phyloP scores from a whole-genome alignment of 257 asterid species.

The Gentiana straminea region DNA sequence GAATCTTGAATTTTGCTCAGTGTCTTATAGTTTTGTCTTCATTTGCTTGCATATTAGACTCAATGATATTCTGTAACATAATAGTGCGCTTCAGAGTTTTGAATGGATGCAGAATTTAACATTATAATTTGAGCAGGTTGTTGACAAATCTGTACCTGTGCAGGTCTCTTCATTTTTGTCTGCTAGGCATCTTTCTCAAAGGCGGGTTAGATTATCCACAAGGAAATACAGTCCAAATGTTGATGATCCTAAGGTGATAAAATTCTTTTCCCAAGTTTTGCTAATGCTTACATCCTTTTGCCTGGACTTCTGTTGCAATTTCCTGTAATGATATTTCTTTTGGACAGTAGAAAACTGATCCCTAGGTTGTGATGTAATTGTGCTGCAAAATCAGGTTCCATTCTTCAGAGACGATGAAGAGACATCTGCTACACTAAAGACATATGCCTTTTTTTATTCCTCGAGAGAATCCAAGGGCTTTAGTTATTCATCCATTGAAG shows the following conservation, averaged over 20 bases:
- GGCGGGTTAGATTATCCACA: slow-evolving; percentile 71
- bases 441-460: slow-evolving; percentile 86
- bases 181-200: slow-evolving; percentile 85
- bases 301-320: background rate
- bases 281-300: too few relatives aligned
- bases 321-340: background rate
- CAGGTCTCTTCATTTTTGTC: slow-evolving; percentile 78
- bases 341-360: background rate
- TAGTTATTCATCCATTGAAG: slow-evolving; percentile 80
- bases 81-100: background rate
- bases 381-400: slow-evolving; percentile 46
- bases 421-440: slow-evolving; percentile 78
- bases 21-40: too few relatives aligned
- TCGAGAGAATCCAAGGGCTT: slow-evolving; percentile 95
- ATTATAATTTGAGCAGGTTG: slow-evolving; percentile 38
- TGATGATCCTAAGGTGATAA: slow-evolving; percentile 68
- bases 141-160: slow-evolving; percentile 71
- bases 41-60: too few relatives aligned
- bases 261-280: background rate
- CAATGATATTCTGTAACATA: too few relatives aligned
- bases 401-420: slow-evolving; percentile 83
- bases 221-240: slow-evolving; percentile 77
- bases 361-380: background rate
- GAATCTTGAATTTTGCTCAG: too few relatives aligned
- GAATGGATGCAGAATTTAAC: background rate